These are phyloP conservation scores for Solanum aculeatissimum DNA, from an alignment of 305 asterid genomes.

Conservation along the genomic window DNA sequence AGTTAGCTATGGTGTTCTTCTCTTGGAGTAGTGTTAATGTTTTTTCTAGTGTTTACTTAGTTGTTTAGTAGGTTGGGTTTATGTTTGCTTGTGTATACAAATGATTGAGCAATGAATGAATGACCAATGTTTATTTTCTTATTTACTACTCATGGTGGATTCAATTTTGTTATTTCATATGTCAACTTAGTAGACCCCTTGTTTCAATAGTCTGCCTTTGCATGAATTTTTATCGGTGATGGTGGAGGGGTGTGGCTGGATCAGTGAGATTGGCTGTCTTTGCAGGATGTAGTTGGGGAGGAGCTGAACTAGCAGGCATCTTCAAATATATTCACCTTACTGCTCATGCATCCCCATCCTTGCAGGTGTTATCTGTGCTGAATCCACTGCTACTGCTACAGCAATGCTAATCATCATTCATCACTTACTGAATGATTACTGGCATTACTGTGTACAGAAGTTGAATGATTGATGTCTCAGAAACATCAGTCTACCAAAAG, in stretches of 20 bases:
- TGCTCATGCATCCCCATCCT: conserved; percentile 12
- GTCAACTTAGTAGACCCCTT: too few relatives aligned
- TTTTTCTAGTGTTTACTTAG: background rate
- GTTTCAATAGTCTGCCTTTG: background rate
- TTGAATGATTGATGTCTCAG: conserved; percentile 28
- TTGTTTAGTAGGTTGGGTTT: background rate
- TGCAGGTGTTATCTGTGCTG: conserved; percentile 10
- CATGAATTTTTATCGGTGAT: background rate
- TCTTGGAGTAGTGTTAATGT: background rate
- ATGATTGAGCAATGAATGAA: background rate
- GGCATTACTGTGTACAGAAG: conserved; percentile 43
- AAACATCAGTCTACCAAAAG: conserved; percentile 6
- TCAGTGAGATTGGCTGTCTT: conserved; percentile 15
- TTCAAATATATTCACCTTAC: conserved; percentile 21
- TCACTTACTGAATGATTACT: conserved; percentile 28
- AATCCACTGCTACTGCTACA: conserved; percentile 7
- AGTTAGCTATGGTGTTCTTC: background rate
- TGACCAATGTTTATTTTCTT: background rate
- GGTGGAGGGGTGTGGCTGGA: conserved; percentile 28
- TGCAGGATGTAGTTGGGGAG: conserved; percentile 20
- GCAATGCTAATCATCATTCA: too few relatives aligned
- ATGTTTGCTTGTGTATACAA: background rate
- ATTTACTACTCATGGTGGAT: background rate
- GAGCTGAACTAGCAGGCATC: conserved; percentile 10
- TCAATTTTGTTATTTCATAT: background rate